phyloP scores from a whole-genome alignment of 2,329 filamentous ascomycete genomes.

The Clonostachys chloroleuca region DNA sequence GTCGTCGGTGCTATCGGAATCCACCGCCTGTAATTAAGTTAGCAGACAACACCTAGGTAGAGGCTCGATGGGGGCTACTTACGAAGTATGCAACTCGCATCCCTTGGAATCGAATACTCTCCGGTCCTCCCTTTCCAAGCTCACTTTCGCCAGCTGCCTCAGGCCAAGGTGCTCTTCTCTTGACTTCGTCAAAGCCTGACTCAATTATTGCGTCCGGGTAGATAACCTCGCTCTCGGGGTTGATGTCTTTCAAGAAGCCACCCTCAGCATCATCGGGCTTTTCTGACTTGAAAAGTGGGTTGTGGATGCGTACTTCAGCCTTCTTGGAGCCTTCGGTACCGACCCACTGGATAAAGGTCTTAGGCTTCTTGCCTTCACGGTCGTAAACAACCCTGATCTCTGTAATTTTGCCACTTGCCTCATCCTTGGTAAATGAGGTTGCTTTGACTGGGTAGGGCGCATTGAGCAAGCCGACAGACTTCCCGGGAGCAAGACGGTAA shows the following conservation, averaged over 20 bases:
- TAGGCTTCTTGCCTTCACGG: constrained; percentile 64
- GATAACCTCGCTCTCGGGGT: constrained; percentile 72
- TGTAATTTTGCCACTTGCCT: constrained; percentile 53
- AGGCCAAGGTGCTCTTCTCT: constrained; percentile 70
- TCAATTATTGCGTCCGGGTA: constrained; percentile 73
- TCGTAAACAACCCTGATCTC: constrained; percentile 57
- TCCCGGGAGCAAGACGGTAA: constrained; percentile 69
- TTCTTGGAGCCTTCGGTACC: constrained; percentile 54
- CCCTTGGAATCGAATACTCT: constrained; percentile 80
- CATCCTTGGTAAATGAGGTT: constrained; percentile 60
- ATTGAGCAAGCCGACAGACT: constrained; percentile 66
- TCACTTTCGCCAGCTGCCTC: constrained; percentile 64
- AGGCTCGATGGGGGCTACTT: constrained; percentile 15
- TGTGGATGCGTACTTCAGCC: constrained; percentile 71
- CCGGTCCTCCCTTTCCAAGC: constrained; percentile 53
- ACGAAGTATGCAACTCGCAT: constrained; percentile 79
- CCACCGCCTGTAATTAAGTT: constrained; percentile 51
- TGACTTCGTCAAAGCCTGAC: constrained; percentile 72
- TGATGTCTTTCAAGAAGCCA: constrained; percentile 78
- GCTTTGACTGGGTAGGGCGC: constrained; percentile 63
- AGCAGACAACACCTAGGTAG: constrained; percentile 1
- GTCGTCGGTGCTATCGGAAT: constrained; percentile 74
- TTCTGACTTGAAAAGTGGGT: constrained; percentile 76
- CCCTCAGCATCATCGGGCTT: constrained; percentile 70
- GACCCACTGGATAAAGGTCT: constrained; percentile 85